Evolutionary conservation across 2,329 filamentous ascomycete species (phyloP).

Genomic region (Neoscytalidium dimidiatum): DNA sequence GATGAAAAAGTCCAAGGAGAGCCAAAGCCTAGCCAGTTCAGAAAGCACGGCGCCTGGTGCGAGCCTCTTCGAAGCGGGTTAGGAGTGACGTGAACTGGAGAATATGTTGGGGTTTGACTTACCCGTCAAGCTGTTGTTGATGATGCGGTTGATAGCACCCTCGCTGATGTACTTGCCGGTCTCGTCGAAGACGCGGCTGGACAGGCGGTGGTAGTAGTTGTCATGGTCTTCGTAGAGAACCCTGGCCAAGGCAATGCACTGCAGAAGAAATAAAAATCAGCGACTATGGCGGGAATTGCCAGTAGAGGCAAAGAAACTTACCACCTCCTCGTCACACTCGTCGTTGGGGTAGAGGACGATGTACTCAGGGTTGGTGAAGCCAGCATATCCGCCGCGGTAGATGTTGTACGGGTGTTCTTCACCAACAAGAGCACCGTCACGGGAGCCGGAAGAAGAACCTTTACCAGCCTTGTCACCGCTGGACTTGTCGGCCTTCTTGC

Average conservation of each 20-base stretch:
- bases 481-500: constrained; percentile 13
- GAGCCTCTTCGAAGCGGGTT: background rate
- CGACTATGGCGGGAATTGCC: constrained; percentile 6
- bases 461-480: constrained; percentile 26
- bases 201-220: constrained; percentile 50
- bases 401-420: too few species aligned
- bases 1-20: background rate
- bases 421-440: too few species aligned
- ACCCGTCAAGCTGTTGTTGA: constrained; percentile 23
- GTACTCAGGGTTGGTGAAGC: constrained; percentile 21
- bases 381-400: too few species aligned
- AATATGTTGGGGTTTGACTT: background rate
- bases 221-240: constrained; percentile 47
- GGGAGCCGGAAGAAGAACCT: too few species aligned
- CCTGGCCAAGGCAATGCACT: constrained; percentile 34
- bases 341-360: constrained; percentile 28
- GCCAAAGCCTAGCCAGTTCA: background rate
- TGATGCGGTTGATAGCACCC: constrained; percentile 46
- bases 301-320: background rate
- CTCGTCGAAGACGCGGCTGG: constrained; percentile 50
- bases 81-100: background rate
- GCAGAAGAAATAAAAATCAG: constrained; percentile 21
- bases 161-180: constrained; percentile 50
- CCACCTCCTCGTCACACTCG: constrained; percentile 35
- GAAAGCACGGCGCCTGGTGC: background rate